Evolutionary conservation across 768 basidiomycete genomes (phyloP).

Genomic region (Rhizopogon rudus): DNA sequence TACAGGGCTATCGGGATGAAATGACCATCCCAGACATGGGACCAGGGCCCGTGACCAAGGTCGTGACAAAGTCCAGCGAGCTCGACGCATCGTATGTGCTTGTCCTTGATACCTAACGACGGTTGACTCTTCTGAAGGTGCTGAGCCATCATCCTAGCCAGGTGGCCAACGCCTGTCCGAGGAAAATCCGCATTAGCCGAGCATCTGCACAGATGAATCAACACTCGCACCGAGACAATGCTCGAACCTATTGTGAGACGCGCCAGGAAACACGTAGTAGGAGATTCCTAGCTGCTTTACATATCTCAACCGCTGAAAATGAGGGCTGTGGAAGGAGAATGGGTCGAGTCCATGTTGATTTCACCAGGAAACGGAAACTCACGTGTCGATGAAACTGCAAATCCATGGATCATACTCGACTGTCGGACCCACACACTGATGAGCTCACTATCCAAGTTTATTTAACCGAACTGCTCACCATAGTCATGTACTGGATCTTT

Average conservation of each 20-base stretch:
- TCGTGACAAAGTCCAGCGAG: slow-evolving; percentile 83
- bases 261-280: slow-evolving; percentile 72
- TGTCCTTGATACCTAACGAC: slow-evolving; percentile 57
- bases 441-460: not conserved
- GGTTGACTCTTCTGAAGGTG: slow-evolving; percentile 57
- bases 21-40: slow-evolving; percentile 73
- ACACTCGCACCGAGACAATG: slow-evolving; percentile 64
- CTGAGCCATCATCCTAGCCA: slow-evolving; percentile 59
- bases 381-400: slow-evolving; percentile 67
- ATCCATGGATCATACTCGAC: slow-evolving; percentile 30
- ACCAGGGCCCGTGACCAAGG: slow-evolving; percentile 83
- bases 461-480: slow-evolving; percentile 20
- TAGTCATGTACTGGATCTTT: slow-evolving; percentile 40
- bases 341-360: not conserved
- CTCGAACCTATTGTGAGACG: slow-evolving; percentile 79
- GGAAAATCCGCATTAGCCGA: not conserved
- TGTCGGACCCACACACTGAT: not conserved
- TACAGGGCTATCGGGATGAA: slow-evolving; percentile 70
- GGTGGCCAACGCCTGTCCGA: slow-evolving; percentile 62
- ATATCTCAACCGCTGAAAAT: slow-evolving; percentile 72
- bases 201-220: not conserved
- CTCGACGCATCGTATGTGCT: slow-evolving; percentile 74
- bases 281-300: slow-evolving; percentile 81
- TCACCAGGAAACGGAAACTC: slow-evolving; percentile 6
- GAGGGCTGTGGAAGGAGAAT: slow-evolving; percentile 36